phyloP scores from a whole-genome alignment of 805 yeast genomes.

The Metschnikowia amazonensis region DNA sequence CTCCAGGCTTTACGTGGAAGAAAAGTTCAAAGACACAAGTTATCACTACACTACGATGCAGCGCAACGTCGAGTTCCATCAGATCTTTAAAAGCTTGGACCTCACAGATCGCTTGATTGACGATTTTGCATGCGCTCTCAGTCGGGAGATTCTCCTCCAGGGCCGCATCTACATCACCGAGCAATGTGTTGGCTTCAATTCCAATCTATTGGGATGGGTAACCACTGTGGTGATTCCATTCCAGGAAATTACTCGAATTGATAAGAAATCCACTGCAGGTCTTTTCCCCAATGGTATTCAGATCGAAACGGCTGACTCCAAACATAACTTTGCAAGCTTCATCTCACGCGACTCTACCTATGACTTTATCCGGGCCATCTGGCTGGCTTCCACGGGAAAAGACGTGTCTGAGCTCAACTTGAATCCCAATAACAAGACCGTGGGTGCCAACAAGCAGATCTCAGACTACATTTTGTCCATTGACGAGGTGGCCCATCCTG shows the following conservation, averaged over 20 bases:
- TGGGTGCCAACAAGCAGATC: conserved; percentile 10
- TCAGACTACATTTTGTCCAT: conserved; percentile 16
- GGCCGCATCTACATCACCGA: conserved; percentile 84
- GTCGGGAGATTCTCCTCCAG: conserved; percentile 80
- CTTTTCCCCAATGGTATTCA: conserved; percentile 86
- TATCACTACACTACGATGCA: conserved; percentile 59
- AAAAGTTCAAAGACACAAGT: conserved; percentile 52
- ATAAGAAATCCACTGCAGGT: conserved; percentile 82
- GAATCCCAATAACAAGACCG: conserved; percentile 1
- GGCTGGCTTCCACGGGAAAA: conserved; percentile 43
- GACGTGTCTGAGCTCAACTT: conserved; percentile 15
- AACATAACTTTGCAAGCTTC: conserved; percentile 83
- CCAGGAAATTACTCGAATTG: conserved; percentile 67
- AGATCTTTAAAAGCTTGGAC: conserved; percentile 63
- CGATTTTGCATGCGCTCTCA: conserved; percentile 86
- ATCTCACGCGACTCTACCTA: conserved; percentile 74
- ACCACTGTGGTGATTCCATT: conserved; percentile 72
- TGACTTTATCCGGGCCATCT: conserved; percentile 63
- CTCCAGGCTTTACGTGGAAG: conserved; percentile 51
- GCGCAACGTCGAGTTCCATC: conserved; percentile 68
- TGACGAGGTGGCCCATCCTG: conserved; percentile 15
- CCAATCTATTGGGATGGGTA: conserved; percentile 87
- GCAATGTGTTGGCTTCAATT: conserved; percentile 75
- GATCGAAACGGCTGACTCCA: conserved; percentile 58
- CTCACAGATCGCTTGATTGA: conserved; percentile 70